Conservation (phyloP, 257 asterid genomes). For the Solanum tarijense region DNA sequence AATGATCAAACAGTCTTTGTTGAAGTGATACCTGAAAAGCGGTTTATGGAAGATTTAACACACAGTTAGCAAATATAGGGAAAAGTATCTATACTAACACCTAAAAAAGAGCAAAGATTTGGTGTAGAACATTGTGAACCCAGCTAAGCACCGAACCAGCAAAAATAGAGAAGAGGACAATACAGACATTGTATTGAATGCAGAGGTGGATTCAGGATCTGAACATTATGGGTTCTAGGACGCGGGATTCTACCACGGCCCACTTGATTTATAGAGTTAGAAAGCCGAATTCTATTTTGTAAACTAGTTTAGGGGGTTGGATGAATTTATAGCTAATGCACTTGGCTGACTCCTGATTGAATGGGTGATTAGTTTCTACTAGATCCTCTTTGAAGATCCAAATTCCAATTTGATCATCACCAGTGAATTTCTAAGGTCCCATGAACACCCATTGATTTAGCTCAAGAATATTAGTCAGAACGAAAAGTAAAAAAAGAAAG, state of each 20-base stretch:
- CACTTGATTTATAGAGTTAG: background rate
- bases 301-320: background rate
- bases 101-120: background rate
- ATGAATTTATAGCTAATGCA: background rate
- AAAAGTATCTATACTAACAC: background rate
- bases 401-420: background rate
- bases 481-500: background rate
- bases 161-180: background rate
- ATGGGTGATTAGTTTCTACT: background rate
- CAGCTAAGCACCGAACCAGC: background rate
- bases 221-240: background rate
- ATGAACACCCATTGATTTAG: background rate
- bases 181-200: background rate
- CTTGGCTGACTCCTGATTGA: background rate
- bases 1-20: slow-evolving; percentile 61
- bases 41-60: slow-evolving; percentile 1
- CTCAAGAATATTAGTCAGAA: background rate
- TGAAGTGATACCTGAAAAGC: slow-evolving; percentile 63
- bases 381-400: background rate
- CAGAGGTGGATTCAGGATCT: background rate
- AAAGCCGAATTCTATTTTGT: background rate
- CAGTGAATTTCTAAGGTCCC: background rate
- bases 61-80: background rate
- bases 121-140: too few species aligned
- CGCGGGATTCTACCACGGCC: background rate